A percentile compares a stretch with the other conserved stretches of the same genome.
phyloP scores from a whole-genome alignment of 2,329 filamentous ascomycete species.

The Hirsutella minnesotensis region DNA sequence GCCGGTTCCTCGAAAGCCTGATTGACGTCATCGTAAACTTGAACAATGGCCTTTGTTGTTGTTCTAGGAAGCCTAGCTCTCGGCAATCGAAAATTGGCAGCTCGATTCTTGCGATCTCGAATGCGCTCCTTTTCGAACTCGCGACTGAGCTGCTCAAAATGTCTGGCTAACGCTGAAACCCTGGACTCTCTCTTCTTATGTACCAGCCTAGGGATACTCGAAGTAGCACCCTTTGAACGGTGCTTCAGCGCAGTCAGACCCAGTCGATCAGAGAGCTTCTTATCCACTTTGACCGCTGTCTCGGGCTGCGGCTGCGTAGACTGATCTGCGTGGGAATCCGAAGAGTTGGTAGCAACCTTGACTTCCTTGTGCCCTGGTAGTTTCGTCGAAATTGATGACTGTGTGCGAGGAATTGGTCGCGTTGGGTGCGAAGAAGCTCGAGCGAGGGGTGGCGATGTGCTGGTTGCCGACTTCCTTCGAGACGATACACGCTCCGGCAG shows the following conservation, averaged over 20 bases:
- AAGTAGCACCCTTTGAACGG: slow-evolving; percentile 44
- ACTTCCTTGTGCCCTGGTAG: slow-evolving; percentile 23
- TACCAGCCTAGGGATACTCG: slow-evolving; percentile 80
- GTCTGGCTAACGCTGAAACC: slow-evolving; percentile 84
- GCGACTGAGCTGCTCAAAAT: slow-evolving; percentile 91
- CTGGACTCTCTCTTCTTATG: slow-evolving; percentile 62
- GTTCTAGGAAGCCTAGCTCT: slow-evolving; percentile 75
- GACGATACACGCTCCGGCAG: slow-evolving; percentile 20
- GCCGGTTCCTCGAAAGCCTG: slow-evolving; percentile 80
- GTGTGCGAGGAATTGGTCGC: slow-evolving; percentile 31
- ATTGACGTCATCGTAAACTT: slow-evolving; percentile 88
- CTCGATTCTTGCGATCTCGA: slow-evolving; percentile 70
- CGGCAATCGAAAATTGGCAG: slow-evolving; percentile 61
- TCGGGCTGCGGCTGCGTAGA: slow-evolving; percentile 17
- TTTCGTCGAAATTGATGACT: slow-evolving; percentile 30
- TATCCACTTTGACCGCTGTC: slow-evolving; percentile 45
- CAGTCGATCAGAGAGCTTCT: slow-evolving; percentile 64
- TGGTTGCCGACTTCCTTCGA: slow-evolving; percentile 32
- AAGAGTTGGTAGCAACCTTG: slow-evolving; percentile 13
- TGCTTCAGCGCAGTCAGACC: slow-evolving; percentile 54
- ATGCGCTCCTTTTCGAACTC: slow-evolving; percentile 94
- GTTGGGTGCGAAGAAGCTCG: slow-evolving; percentile 41
- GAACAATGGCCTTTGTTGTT: slow-evolving; percentile 88
- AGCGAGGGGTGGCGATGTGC: slow-evolving; percentile 39
- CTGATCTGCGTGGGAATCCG: slow-evolving; percentile 4